These are phyloP conservation scores for Wickerhamomyces tratensis DNA, from an alignment of 805 yeast species.

Conservation along the genomic window DNA sequence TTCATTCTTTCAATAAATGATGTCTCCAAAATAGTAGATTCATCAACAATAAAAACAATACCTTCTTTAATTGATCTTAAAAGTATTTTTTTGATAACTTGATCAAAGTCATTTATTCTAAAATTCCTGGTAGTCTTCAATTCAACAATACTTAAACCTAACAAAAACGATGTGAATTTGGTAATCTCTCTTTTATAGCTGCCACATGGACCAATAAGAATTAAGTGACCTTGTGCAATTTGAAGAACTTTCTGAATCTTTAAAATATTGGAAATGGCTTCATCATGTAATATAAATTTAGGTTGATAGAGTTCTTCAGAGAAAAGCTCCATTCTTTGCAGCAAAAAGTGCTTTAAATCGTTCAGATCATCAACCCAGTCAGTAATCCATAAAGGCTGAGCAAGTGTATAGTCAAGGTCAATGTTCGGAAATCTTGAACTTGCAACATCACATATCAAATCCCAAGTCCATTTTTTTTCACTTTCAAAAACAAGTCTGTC, in stretches of 20 bases:
- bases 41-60: conserved; percentile 70
- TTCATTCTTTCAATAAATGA: conserved; percentile 88
- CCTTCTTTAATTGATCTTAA: conserved; percentile 41
- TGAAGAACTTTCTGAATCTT: conserved; percentile 74
- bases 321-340: conserved; percentile 57
- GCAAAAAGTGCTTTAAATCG: conserved; percentile 43
- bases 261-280: conserved; percentile 62
- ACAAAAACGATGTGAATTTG: conserved; percentile 86
- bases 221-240: conserved; percentile 86
- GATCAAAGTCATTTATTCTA: conserved; percentile 56
- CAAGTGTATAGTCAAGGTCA: conserved; percentile 24
- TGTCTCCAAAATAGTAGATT: conserved; percentile 65
- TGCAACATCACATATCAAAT: conserved; percentile 25
- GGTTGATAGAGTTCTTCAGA: conserved; percentile 69
- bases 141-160: conserved; percentile 56
- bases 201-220: conserved; percentile 73
- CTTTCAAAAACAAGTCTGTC: conserved; percentile 49
- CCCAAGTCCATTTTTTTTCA: conserved; percentile 42
- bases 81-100: conserved; percentile 45
- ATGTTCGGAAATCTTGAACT: conserved; percentile 35
- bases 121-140: conserved; percentile 48
- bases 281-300: conserved; percentile 54
- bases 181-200: conserved; percentile 74
- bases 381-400: conserved; percentile 54
- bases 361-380: conserved; percentile 57